Evolutionary conservation across 2,329 filamentous ascomycete genomes (phyloP), one percentile per base, ranked within the genome.

Genomic region (Exophiala sideris): DNA sequence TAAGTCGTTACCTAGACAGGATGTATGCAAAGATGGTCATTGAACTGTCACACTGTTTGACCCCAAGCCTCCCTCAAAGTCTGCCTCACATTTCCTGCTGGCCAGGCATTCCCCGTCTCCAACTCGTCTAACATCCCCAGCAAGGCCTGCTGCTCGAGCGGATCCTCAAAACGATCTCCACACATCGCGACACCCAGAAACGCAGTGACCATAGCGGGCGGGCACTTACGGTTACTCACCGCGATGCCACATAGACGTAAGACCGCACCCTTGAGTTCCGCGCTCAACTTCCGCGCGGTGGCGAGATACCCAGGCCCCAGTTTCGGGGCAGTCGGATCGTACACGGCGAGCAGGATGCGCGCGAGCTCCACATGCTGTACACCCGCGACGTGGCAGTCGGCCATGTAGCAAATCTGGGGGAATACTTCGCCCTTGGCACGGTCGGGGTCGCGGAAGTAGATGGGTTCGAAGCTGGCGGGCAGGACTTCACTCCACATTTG

Each of bases 341-440:
- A 81, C 18, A 79, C 78, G 14, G 76, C 70, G 1, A 86, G 72
- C 32, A 86, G 75, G 5, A 85, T 76, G 38, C 76, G 73, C 0
- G 81, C 79, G 2, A 86, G 72, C 52, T 83, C 77, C 60, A 82
- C 77, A 64, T 85, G 82, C 49, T 83, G 82, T 12, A 82, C 71
- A 0, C 82, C 83, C 7, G 82, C 80, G 4, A 83, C 80, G 62
- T 83, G 77, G 58, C 79, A 81, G 54, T 79, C 78, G 40, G 76
- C 78, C 10, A 80, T 70, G 62, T 82, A 81, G 71, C 79, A 80
- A 2, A 84, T 73, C 46, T 82, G 76, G 0, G 83, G 82, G 58
- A 86, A 86, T 1, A 75, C 69, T 29, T 74, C 68, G 0, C 68
- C 67, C 0, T 62, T 66, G 5, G 61, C 65, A 1, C 61, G 65